Evolutionary conservation across 2,329 filamentous ascomycete genomes (phyloP).

Genomic region (Talaromyces sp.): DNA sequence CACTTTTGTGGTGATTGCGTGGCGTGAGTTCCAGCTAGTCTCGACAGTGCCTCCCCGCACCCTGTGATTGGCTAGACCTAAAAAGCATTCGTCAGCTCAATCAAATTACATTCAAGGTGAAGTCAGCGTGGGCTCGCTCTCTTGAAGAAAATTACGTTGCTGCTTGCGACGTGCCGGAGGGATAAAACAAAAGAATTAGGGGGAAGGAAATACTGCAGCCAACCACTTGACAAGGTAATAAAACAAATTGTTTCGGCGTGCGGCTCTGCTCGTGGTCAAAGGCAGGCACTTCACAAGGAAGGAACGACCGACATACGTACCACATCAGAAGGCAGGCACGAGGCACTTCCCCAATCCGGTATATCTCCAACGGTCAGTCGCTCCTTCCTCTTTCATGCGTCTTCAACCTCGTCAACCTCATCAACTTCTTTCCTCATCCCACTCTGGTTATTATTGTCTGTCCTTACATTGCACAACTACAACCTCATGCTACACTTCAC

Average conservation of each 20-base stretch:
- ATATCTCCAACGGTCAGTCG: background rate
- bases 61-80: slow-evolving; percentile 5
- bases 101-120: background rate
- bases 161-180: background rate
- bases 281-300: background rate
- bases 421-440: background rate
- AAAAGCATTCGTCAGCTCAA: slow-evolving; percentile 13
- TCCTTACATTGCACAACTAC: background rate
- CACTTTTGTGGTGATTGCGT: slow-evolving; percentile 9
- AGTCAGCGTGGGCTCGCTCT: background rate
- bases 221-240: background rate
- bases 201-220: background rate
- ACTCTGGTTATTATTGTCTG: background rate
- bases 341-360: background rate
- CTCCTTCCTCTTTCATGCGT: background rate
- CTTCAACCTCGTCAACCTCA: background rate
- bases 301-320: background rate
- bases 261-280: slow-evolving; percentile 8
- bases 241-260: background rate
- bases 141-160: slow-evolving; percentile 1
- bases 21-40: slow-evolving; percentile 13
- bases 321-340: background rate
- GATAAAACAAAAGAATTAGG: background rate
- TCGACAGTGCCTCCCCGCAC: slow-evolving; percentile 6
- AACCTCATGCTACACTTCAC: background rate